Percentiles rank a stretch among this genome's conserved stretches.
Conservation (phyloP, 768 basidiomycete genomes). For the Russula vinacea region DNA sequence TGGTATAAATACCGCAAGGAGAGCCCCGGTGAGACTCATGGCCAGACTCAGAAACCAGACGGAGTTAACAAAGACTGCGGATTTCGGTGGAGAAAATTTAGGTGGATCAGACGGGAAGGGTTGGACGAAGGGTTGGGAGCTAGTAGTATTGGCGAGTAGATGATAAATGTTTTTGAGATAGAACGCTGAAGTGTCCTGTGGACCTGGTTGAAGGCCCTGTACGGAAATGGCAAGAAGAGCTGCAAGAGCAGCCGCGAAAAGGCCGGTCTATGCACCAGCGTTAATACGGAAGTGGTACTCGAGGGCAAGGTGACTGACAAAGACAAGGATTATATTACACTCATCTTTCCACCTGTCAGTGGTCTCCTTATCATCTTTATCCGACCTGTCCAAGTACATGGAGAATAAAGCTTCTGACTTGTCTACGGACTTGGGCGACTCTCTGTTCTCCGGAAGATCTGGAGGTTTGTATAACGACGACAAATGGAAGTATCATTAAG, state of each 20-base stretch:
- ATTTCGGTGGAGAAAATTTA: slow-evolving; percentile 30
- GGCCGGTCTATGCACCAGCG: slow-evolving; percentile 13
- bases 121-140: background rate
- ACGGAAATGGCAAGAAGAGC: slow-evolving; percentile 17
- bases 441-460: too few relatives aligned
- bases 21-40: slow-evolving; percentile 44
- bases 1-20: slow-evolving; percentile 47
- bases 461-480: too few relatives aligned
- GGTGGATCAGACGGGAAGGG: slow-evolving; percentile 10
- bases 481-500: too few relatives aligned
- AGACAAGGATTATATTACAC: slow-evolving; percentile 21
- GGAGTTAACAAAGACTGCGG: slow-evolving; percentile 40
- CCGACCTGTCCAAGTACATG: slow-evolving; percentile 19
- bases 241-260: slow-evolving; percentile 26
- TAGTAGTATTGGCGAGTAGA: background rate
- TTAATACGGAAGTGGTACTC: background rate
- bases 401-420: slow-evolving; percentile 15
- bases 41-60: slow-evolving; percentile 42
- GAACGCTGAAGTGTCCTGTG: slow-evolving; percentile 3
- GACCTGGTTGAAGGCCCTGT: slow-evolving; percentile 11
- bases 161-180: slow-evolving; percentile 16
- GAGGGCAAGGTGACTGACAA: background rate
- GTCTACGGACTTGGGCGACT: too few relatives aligned
- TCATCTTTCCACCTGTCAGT: slow-evolving; percentile 24
- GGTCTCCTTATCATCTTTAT: slow-evolving; percentile 20